Evolutionary conservation across 2,329 filamentous ascomycete genomes (phyloP), one percentile per base, ranked within the genome.

Genomic region (Daldinia sp.): DNA sequence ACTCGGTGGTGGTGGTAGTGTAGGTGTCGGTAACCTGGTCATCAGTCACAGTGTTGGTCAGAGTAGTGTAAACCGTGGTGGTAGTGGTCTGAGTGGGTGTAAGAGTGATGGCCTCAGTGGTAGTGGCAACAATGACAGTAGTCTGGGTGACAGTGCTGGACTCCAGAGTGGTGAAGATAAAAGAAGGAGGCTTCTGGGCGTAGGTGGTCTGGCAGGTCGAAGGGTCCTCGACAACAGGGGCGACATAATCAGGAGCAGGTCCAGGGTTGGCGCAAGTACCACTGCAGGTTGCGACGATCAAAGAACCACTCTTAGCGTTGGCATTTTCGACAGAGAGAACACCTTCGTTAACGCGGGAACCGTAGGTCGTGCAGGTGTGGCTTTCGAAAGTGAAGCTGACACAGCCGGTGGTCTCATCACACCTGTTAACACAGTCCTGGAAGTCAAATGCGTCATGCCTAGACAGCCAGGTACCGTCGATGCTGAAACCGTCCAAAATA

Each of bases 191-290:
- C 60, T 67, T 67, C 54, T 60, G 42, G n/a, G 48, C 65, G 20
- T 26, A 67, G 23, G 55, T 60, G n/a, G 65, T 67, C n/a, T 35
- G 53, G 48, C 65, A 67, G 10, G 55, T 63, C 13, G 44, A 55
- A 37, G 60, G 18, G 30, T 67, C 65, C 55, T 60, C 56, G 12
- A 67, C 46, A 18, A 44, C 23, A 28, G 59, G 64, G 39, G 65
- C 33, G 4, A 30, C 35, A 56, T 67, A 63, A 20, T 13, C 48
- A 39, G 28, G 13, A 13, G 35, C 30, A 7, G 37, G 30, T 13
- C 23, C n/a, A 28, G 65, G 65, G 41, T 48, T 56, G 15, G 55
- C 6, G 35, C 65, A 67, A n/a, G 48, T 46, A 20, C 65, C 65
- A 18, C 42, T 35, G 41, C 65, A 67, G 37, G 46, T 55, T 12